phyloP scores from a whole-genome alignment of 1,139 yeast genomes.

The Kluyveromyces sp. region DNA sequence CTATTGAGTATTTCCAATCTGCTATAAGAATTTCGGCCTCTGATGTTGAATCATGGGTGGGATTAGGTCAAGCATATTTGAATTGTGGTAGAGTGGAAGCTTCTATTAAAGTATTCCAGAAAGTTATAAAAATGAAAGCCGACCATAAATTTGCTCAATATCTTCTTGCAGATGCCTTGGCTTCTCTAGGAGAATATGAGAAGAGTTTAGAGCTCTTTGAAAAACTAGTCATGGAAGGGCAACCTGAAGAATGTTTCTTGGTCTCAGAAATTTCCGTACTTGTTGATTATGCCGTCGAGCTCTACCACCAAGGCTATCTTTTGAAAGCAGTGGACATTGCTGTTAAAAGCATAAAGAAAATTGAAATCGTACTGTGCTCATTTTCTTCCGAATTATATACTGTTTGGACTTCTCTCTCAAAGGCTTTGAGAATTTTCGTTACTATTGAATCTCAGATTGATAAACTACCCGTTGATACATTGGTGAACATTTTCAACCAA shows the following conservation, averaged over 20 bases:
- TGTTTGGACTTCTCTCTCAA: constrained; percentile 47
- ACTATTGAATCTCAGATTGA: constrained; percentile 40
- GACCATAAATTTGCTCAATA: constrained; percentile 56
- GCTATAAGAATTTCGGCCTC: constrained; percentile 61
- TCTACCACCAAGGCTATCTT: constrained; percentile 54
- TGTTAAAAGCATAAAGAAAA: constrained; percentile 33
- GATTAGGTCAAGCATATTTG: constrained; percentile 86
- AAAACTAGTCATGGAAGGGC: constrained; percentile 37
- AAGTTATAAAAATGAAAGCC: constrained; percentile 49
- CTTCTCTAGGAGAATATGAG: constrained; percentile 44
- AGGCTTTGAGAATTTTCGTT: constrained; percentile 39
- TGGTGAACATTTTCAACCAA: constrained; percentile 33
- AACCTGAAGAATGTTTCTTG: constrained; percentile 50
- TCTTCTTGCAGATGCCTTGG: constrained; percentile 56
- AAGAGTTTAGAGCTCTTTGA: constrained; percentile 38
- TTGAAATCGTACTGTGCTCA: constrained; percentile 14
- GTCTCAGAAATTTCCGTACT: constrained; percentile 52
- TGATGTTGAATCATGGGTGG: constrained; percentile 83
- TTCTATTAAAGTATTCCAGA: constrained; percentile 70
- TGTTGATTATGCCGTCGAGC: constrained; percentile 45
- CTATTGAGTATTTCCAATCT: constrained; percentile 83
- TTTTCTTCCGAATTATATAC: constrained; percentile 35
- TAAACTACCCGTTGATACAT: constrained; percentile 38
- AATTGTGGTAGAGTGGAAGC: constrained; percentile 84
- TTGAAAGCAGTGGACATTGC: constrained; percentile 55